phyloP scores from a whole-genome alignment of 371 early-diverging fungal species.

The Mortierella sp. region DNA sequence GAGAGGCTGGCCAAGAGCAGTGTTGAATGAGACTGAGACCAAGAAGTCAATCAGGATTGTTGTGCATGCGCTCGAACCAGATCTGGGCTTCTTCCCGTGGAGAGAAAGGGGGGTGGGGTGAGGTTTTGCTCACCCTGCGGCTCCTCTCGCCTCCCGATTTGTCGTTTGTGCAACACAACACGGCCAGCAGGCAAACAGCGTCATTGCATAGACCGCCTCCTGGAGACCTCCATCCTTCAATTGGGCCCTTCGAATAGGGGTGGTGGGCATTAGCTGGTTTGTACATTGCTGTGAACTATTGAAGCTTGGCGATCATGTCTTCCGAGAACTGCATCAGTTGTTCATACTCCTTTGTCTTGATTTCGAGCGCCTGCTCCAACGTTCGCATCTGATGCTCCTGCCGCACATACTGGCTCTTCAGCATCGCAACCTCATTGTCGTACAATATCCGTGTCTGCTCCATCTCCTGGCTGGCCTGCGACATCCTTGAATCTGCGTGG shows the following conservation, averaged over 20 bases:
- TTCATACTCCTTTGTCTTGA: conserved; percentile 46
- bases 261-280: neutral
- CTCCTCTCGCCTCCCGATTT: neutral
- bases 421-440: conserved; percentile 34
- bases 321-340: conserved; percentile 46
- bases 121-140: neutral
- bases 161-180: neutral
- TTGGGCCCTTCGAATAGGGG: too few relatives aligned
- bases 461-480: conserved; percentile 35
- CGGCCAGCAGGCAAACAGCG: neutral
- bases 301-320: conserved; percentile 45
- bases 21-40: too few relatives aligned
- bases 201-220: too few relatives aligned
- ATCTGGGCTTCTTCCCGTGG: too few relatives aligned
- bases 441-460: conserved; percentile 31
- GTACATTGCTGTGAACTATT: conserved; percentile 3
- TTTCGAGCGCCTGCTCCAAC: conserved; percentile 41
- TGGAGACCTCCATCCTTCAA: too few relatives aligned
- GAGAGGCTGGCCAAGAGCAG: too few relatives aligned
- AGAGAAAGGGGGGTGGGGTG: too few relatives aligned
- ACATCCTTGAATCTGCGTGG: conserved; percentile 40
- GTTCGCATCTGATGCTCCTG: conserved; percentile 50
- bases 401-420: conserved; percentile 24
- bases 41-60: too few relatives aligned
- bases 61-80: too few relatives aligned